Evolutionary conservation across 2,329 filamentous ascomycete species (phyloP).

Genomic region (Ambrosiella xylebori): DNA sequence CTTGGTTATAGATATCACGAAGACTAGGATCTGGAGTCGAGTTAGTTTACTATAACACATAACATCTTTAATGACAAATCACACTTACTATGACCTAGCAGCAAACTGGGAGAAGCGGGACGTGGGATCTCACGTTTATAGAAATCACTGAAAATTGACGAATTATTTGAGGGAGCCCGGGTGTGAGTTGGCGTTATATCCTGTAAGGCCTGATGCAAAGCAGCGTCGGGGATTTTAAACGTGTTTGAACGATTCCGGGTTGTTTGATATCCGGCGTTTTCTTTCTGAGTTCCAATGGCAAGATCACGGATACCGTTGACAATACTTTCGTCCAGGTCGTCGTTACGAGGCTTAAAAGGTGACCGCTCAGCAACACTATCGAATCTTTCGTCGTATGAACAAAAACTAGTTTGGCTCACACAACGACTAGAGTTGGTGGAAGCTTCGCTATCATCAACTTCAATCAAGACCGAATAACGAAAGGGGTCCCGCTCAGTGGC

Average conservation of each 20-base stretch:
- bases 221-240: not conserved
- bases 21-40: not conserved
- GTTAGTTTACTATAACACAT: not conserved
- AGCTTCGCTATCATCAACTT: conserved; percentile 9
- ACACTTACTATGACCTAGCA: conserved; percentile 10
- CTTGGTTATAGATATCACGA: not conserved
- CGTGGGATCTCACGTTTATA: not conserved
- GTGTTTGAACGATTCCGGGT: conserved; percentile 1
- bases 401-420: conserved; percentile 11
- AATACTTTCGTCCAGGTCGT: conserved; percentile 9
- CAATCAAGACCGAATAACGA: conserved; percentile 11
- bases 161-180: not conserved
- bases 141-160: not conserved
- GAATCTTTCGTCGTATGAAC: conserved; percentile 11
- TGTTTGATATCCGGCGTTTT: not conserved
- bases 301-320: conserved; percentile 11
- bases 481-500: conserved; percentile 8
- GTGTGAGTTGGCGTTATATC: not conserved
- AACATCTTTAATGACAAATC: not conserved
- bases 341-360: not conserved
- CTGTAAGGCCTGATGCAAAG: not conserved
- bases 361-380: conserved; percentile 1
- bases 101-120: conserved; percentile 10
- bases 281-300: conserved; percentile 6
- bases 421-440: conserved; percentile 11